Evolutionary conservation across 2,329 filamentous ascomycete genomes (phyloP), one percentile per base, ranked within the genome.

Genomic region (Botrytis deweyae): DNA sequence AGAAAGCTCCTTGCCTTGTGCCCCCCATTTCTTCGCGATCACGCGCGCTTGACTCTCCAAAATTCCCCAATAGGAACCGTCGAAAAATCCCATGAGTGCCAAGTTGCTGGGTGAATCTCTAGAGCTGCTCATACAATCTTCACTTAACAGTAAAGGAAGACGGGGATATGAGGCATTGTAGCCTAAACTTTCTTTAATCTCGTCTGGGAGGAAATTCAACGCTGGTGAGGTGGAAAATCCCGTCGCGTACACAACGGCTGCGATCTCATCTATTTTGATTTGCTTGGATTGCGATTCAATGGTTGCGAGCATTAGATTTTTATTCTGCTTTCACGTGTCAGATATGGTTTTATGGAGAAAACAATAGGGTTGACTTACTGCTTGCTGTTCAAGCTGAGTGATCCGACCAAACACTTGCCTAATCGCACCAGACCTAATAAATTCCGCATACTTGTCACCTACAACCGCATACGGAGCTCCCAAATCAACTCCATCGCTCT

Each of bases 381-480:
- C 2, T 33, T 63, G 68, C 18, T 44, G 18, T 64, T 38, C 40
- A 44, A 73, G 16, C 20, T 25, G 25, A 18, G 38, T 36, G 22
- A 77, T 40, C 29, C 72, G 55, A 73, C 72, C 64, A 72, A 72
- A 18, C 72, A 76, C 14, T 74, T 77, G 74, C 75, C 75, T 36
- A 76, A 76, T 46, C 68, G 73, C 64, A 76, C 73, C 69, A 75
- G 78, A 64, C 73, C 72, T 29, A n/a, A 72, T 16, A 58, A 78
- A 63, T 72, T 77, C 75, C 38, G 76, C 73, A 46, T 80, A 75
- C 25, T 63, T 74, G 44, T 79, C 78, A 14, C 72, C 73, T 20
- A 79, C 76, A 40, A 72, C 75, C 16, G 78, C 77, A 69, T 79
- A 78, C 22, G 72, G 72, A 9, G 72, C 59, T 22, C 29, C 55